These are phyloP conservation scores for Trypanosoma conorhini DNA, from an alignment of 208 protist species.

Conservation along the genomic window DNA sequence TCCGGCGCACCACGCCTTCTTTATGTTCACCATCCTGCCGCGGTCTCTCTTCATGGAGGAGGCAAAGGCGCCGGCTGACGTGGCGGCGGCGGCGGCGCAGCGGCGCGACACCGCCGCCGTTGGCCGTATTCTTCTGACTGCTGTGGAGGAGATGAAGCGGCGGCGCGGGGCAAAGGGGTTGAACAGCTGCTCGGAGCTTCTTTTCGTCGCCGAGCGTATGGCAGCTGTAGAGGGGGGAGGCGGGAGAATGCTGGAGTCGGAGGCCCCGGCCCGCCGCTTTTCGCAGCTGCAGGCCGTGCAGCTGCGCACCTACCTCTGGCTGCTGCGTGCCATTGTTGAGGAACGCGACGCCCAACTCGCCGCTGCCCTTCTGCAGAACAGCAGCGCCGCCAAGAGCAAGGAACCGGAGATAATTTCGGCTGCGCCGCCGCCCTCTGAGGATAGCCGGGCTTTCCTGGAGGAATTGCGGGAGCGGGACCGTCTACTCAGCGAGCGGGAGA, in stretches of 20 bases:
- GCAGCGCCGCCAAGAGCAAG: background rate
- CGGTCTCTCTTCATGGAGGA: constrained; percentile 22
- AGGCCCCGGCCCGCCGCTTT: constrained; percentile 32
- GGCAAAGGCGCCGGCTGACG: constrained; percentile 5
- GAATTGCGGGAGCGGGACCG: constrained; percentile 40
- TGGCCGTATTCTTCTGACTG: constrained; percentile 39
- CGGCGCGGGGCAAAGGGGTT: constrained; percentile 8
- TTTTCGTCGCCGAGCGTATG: constrained; percentile 41
- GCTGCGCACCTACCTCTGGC: constrained; percentile 60
- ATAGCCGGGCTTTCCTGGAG: background rate
- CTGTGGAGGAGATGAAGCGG: constrained; percentile 38
- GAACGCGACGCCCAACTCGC: constrained; percentile 33
- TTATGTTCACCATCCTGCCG: constrained; percentile 35
- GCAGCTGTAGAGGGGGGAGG: constrained; percentile 7
- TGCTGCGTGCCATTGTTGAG: constrained; percentile 54
- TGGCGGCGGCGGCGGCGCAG: constrained; percentile 28
- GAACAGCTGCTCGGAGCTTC: constrained; percentile 28
- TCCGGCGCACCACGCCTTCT: constrained; percentile 50
- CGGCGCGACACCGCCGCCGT: constrained; percentile 45
- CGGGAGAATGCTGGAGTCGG: background rate
- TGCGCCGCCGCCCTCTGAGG: background rate
- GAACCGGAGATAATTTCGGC: background rate
- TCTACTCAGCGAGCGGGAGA: constrained; percentile 54
- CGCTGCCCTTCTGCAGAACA: background rate
- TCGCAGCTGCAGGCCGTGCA: constrained; percentile 77